Base-by-base conservation (phyloP, 1,284 basidiomycete genomes). In the Leccinum ambiguum region DNA sequence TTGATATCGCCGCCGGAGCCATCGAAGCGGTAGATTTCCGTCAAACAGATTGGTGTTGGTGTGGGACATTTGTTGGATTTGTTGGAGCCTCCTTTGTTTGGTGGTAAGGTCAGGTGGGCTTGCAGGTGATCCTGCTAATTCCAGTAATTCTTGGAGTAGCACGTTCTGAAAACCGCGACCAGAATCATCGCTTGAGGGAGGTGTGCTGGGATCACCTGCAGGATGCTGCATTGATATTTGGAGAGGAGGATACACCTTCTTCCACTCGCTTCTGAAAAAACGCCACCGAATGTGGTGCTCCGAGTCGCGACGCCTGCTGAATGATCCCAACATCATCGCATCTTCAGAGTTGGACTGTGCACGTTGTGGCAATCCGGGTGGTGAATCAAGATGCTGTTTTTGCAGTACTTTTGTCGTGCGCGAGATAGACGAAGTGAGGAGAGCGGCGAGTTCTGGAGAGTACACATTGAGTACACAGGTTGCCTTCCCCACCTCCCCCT, bases 201-300 rank as follows among this genome's bases (percentile, higher is more conserved):
- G 39, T 10, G 30, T 33, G 36, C 63, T 41, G 62, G 56, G 30
- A 13, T 59, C 63, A 16, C 39, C 21, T 63, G 45, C 16, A 43
- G 56, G 62, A 57, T 62, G 64, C 21, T 64, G 67, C 36, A 33
- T 50, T 60, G 70, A 74, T n/a, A 85, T 72, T 67, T 87, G 79
- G 21, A 92, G 72, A 4, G 91, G 90, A 30, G 87, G 85, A 14
- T 77, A 71, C 9, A 89, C 73, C 70, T 86, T 88, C 69, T 79
- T 82, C 68, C 79, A 78, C 71, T 91, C 85, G 5, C 68, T 66
- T 11, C 74, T 79, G 75, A 87, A 92, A 71, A 81, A 91, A 18
- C 86, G 82, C 84, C 87, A 84, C n/a, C 84, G 84, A 61, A 87
- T 81, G 73, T 94, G 93, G 53, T 86, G 81, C 72, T 91, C 30